Percentiles rank a stretch among this genome's conserved stretches.
Conservation (phyloP, 2,329 filamentous ascomycete genomes). For the Orbilia blumenaviensis region DNA sequence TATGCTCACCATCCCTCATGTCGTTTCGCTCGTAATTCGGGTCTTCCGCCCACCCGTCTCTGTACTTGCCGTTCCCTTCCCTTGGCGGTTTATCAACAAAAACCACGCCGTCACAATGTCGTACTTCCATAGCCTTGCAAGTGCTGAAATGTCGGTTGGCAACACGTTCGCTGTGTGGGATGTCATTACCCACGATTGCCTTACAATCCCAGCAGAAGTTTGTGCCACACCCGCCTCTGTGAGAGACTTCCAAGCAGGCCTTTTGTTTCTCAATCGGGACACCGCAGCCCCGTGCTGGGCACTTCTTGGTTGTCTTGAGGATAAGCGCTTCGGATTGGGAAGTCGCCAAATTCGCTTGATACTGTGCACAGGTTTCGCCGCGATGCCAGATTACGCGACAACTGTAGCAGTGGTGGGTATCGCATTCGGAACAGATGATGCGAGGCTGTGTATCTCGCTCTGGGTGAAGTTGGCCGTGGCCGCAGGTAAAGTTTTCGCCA, state of each 20-base stretch:
- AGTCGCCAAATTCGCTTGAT: conserved; percentile 24
- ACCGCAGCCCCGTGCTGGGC: conserved; percentile 42
- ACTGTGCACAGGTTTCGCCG: conserved; percentile 35
- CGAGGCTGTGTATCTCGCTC: conserved; percentile 45
- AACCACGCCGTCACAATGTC: conserved; percentile 35
- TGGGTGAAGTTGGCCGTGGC: conserved; percentile 43
- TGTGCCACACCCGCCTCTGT: conserved; percentile 47
- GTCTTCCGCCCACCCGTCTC: conserved; percentile 34
- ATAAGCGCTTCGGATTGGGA: conserved; percentile 50
- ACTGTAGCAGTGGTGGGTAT: conserved; percentile 43
- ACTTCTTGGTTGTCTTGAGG: conserved; percentile 47
- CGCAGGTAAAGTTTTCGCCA: conserved; percentile 38
- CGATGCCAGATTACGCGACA: conserved; percentile 45
- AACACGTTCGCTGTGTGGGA: conserved; percentile 48
- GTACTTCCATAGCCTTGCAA: conserved; percentile 46
- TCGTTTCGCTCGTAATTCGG: conserved; percentile 37
- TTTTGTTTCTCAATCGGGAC: conserved; percentile 45
- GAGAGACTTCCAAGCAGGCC: conserved; percentile 43
- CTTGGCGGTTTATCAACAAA: conserved; percentile 37
- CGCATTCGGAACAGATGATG: conserved; percentile 50
- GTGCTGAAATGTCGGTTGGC: conserved; percentile 46
- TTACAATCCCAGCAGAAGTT: conserved; percentile 53
- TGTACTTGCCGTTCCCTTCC: conserved; percentile 43
- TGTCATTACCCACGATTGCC: conserved; percentile 40
- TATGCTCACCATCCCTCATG: conserved; percentile 34